Conservation (phyloP, 1,139 yeast genomes). For the Pichia sp. region DNA sequence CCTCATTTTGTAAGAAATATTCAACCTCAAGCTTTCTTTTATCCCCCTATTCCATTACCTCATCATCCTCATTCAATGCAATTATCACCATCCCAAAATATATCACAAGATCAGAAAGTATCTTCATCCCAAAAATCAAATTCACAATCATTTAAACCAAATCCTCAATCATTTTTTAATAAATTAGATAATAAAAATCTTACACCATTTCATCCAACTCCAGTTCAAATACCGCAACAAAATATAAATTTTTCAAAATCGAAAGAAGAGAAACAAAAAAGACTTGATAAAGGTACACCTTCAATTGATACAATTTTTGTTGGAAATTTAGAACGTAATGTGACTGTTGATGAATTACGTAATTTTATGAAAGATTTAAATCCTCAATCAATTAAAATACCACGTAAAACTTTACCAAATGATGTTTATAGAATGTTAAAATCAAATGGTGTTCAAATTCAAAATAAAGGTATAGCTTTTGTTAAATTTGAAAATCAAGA, state of each 20-base stretch:
- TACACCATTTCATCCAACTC: constrained; percentile 13
- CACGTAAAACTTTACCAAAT: constrained; percentile 41
- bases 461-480: constrained; percentile 61
- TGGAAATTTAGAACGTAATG: constrained; percentile 50
- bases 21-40: neutral
- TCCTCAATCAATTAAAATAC: constrained; percentile 54
- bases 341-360: constrained; percentile 39
- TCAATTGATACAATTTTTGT: constrained; percentile 52
- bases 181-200: constrained; percentile 6
- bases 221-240: constrained; percentile 5
- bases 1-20: constrained; percentile 6
- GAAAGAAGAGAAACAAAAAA: constrained; percentile 25
- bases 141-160: constrained; percentile 4
- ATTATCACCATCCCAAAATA: neutral
- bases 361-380: constrained; percentile 41
- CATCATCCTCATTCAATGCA: neutral
- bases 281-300: constrained; percentile 45
- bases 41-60: neutral
- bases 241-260: constrained; percentile 12
- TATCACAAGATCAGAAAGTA: neutral
- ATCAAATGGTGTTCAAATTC: constrained; percentile 36
- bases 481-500: constrained; percentile 46
- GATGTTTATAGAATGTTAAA: constrained; percentile 36
- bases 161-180: constrained; percentile 1
- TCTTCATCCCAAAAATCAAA: neutral